Base-by-base conservation (phyloP, 2,329 filamentous ascomycete species). In the Fusarium sp. region DNA sequence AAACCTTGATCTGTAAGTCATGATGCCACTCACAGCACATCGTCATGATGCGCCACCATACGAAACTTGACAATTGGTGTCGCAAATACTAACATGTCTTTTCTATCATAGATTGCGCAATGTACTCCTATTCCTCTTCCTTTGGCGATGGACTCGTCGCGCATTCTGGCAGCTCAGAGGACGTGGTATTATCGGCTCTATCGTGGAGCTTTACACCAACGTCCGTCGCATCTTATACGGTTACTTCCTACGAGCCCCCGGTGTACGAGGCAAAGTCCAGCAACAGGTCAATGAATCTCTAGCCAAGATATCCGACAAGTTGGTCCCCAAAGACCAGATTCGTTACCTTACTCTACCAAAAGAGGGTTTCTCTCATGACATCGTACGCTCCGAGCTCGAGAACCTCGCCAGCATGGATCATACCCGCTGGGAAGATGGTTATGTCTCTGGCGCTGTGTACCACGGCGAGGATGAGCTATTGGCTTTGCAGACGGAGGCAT, bases 391-490 rank as follows among this genome's bases (percentile, higher is more conserved):
- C 65, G 95, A 98, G 84, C 87, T 99, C 67, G 88, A 91, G 65
- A 88, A 89, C 72, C 85, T 99, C 72, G 90, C 91, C 18, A 90
- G 87, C 51, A 92, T 99, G 92, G 91, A 98, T 76, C 96, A 98
- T 81, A 97, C 95, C 4, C 89, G 92, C 71, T 99, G 96, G 96
- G 96, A 99, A 82, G 95, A 98, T 80, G 96, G 96, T 11, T 91
- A 89, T 71, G 96, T 99, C 58, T 97, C 93, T 44, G 96, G 96
- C 30, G 95, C 96, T 29, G 96, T 99, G 34, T 99, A 99, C 79
- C 95, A 98, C 78, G 96, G 96, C 71, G 96, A 96, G 56, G 88
- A 92, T 42, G 90, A 92, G 46, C 83, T 99, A 73, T 82, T 96
- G 66, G 89, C 91, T 77, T 84, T 99, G 42, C 96, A 99, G 83